A percentile compares a stretch with the other conserved stretches of the same genome.
phyloP scores from a whole-genome alignment of 805 yeast genomes.

The Sugiyamaella americana region DNA sequence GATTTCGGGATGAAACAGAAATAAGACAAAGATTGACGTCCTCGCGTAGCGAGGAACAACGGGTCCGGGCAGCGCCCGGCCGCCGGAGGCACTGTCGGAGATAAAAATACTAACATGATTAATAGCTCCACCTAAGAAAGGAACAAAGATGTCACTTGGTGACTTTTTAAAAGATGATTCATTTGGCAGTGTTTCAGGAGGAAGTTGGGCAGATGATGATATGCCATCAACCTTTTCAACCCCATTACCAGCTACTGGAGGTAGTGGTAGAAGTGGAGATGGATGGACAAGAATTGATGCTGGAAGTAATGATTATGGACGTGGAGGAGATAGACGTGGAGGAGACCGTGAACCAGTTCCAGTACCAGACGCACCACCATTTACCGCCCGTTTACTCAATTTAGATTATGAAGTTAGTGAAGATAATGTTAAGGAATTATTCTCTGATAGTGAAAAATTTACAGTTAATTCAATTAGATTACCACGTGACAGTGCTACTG shows the following conservation, averaged over 20 bases:
- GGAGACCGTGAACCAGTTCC: slow-evolving; percentile 51
- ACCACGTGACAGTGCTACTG: slow-evolving; percentile 62
- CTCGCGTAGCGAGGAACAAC: no score
- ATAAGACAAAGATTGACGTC: no score
- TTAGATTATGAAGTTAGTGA: slow-evolving; percentile 79
- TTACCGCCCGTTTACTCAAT: slow-evolving; percentile 80
- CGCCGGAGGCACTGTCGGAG: background rate
- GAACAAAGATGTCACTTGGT: slow-evolving; percentile 75
- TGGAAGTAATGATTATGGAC: background rate
- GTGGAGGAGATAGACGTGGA: no score
- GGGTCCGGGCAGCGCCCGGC: background rate
- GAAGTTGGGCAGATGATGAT: slow-evolving; percentile 84
- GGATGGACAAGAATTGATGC: background rate
- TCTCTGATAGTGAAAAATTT: slow-evolving; percentile 36
- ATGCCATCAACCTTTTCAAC: slow-evolving; percentile 25
- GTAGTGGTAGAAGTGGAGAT: slow-evolving; percentile 13
- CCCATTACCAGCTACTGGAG: slow-evolving; percentile 17
- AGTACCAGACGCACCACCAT: slow-evolving; percentile 88
- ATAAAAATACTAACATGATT: slow-evolving; percentile 16
- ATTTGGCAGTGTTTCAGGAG: slow-evolving; percentile 17
- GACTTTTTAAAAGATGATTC: slow-evolving; percentile 31
- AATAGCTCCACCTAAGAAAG: slow-evolving; percentile 59
- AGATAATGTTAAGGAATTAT: slow-evolving; percentile 37
- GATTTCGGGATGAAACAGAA: no score
- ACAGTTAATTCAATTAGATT: slow-evolving; percentile 59